phyloP scores from a whole-genome alignment of 352 stramenopile genomes.

The Phytopythium sindhum region DNA sequence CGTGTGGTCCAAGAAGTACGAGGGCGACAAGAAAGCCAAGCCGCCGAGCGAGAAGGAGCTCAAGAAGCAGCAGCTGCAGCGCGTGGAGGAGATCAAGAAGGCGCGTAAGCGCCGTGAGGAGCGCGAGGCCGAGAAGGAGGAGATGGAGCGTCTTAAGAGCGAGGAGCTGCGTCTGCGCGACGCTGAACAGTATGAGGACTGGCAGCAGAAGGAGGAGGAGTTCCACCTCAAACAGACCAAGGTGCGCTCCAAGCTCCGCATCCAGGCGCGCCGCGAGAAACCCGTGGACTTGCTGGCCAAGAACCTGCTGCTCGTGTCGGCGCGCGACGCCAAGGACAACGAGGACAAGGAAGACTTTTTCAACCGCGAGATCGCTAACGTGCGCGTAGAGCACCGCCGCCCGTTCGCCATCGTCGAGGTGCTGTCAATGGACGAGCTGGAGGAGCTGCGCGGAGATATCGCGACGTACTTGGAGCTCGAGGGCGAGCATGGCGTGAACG shows the following conservation, averaged over 20 bases:
- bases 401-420: conserved; percentile 74
- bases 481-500: conserved; percentile 42
- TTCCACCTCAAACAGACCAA: conserved; percentile 95
- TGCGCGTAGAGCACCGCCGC: conserved; percentile 79
- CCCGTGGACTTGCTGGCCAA: conserved; percentile 97
- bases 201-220: conserved; percentile 97
- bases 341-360: conserved; percentile 35
- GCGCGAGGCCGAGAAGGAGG: conserved; percentile 89
- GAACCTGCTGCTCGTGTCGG: conserved; percentile 96
- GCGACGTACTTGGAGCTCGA: conserved; percentile 88
- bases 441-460: conserved; percentile 87
- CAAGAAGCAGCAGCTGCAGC: conserved; percentile 70
- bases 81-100: conserved; percentile 96
- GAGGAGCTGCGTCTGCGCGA: conserved; percentile 96
- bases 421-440: conserved; percentile 75
- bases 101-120: conserved; percentile 88
- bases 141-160: conserved; percentile 94
- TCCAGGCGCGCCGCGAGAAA: conserved; percentile 90
- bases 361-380: conserved; percentile 32
- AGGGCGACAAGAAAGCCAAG: conserved; percentile 20
- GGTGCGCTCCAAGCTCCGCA: conserved; percentile 88
- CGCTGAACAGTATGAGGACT: conserved; percentile 96
- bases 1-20: conserved; percentile 97
- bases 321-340: conserved; percentile 62
- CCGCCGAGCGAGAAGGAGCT: conserved; percentile 44